A percentile compares a stretch with the other conserved stretches of the same genome.
Evolutionary conservation across 108 stramenopile genomes (phyloP).

Genomic region (Nannochloropsis gaditana): DNA sequence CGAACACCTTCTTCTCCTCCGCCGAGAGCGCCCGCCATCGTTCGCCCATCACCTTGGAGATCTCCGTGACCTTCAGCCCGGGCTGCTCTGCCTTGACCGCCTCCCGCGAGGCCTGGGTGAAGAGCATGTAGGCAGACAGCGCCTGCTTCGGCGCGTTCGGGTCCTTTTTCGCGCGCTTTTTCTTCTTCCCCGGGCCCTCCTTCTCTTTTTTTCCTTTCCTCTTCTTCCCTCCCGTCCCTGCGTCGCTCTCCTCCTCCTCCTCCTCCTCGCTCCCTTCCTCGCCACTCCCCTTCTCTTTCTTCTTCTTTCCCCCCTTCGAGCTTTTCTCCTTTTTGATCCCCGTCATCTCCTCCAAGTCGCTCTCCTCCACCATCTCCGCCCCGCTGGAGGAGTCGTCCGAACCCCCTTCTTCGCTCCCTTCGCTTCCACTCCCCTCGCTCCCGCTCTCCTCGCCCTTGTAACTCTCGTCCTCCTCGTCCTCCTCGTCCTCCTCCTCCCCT

Average conservation of each 20-base stretch:
- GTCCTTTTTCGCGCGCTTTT: slow-evolving; percentile 57
- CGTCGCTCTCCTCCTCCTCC: slow-evolving; percentile 55
- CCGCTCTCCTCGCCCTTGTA: neutral
- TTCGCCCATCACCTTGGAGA: slow-evolving; percentile 78
- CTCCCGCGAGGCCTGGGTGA: slow-evolving; percentile 77
- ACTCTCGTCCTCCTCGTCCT: neutral
- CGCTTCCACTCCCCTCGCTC: slow-evolving; percentile 44
- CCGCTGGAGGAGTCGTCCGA: slow-evolving; percentile 37
- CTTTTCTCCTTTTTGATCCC: slow-evolving; percentile 22
- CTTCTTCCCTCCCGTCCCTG: neutral
- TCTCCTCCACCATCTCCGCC: slow-evolving; percentile 32
- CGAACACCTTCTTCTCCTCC: slow-evolving; percentile 72
- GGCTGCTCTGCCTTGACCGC: slow-evolving; percentile 73
- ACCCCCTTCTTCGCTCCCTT: slow-evolving; percentile 25
- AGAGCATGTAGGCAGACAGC: slow-evolving; percentile 75
- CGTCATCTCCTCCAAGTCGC: neutral
- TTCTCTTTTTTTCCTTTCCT: neutral
- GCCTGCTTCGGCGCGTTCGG: slow-evolving; percentile 81
- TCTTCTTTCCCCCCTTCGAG: neutral
- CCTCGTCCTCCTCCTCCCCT: slow-evolving; percentile 12
- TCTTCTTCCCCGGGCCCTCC: neutral
- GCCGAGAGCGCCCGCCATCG: slow-evolving; percentile 75
- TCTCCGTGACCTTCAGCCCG: slow-evolving; percentile 79
- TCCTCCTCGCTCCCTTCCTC: slow-evolving; percentile 40
- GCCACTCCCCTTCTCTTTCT: neutral